Conservation (phyloP, 2,329 filamentous ascomycete species). For the Coccinonectria pachysandricola region DNA sequence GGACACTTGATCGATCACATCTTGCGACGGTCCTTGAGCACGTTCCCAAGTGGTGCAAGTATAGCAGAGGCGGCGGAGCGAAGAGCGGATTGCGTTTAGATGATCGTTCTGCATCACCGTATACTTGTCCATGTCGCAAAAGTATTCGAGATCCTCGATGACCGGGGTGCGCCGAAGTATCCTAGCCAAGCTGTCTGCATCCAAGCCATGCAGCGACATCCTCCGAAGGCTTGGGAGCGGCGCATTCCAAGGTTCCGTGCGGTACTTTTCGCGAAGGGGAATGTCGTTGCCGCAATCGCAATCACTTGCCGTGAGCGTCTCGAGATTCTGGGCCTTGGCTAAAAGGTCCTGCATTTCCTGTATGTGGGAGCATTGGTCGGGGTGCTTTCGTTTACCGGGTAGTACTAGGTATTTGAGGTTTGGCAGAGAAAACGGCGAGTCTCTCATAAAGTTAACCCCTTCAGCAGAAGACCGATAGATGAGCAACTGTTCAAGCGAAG, state of each 20-base stretch:
- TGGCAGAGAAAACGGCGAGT: conserved; percentile 17
- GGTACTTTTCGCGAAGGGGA: conserved; percentile 15
- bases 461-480: conserved; percentile 19
- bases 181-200: conserved; percentile 16
- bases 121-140: conserved; percentile 20
- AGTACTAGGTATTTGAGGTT: conserved; percentile 19
- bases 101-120: conserved; percentile 16
- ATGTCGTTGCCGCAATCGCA: conserved; percentile 18
- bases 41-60: conserved; percentile 18
- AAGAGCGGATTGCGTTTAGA: conserved; percentile 8
- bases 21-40: conserved; percentile 11
- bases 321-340: conserved; percentile 16
- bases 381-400: conserved; percentile 14
- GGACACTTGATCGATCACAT: conserved; percentile 16
- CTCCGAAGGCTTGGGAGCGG: conserved; percentile 14
- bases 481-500: conserved; percentile 17
- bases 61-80: conserved; percentile 15
- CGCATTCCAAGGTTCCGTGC: conserved; percentile 16
- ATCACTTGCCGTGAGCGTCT: conserved; percentile 15
- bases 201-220: conserved; percentile 17
- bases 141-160: conserved; percentile 18
- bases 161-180: conserved; percentile 16
- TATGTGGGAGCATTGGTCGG: conserved; percentile 18
- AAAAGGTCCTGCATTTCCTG: conserved; percentile 20
- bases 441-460: conserved; percentile 15